These are phyloP conservation scores for Monosporascus sp. DNA, from an alignment of 2,329 filamentous ascomycete genomes.

Conservation along the genomic window DNA sequence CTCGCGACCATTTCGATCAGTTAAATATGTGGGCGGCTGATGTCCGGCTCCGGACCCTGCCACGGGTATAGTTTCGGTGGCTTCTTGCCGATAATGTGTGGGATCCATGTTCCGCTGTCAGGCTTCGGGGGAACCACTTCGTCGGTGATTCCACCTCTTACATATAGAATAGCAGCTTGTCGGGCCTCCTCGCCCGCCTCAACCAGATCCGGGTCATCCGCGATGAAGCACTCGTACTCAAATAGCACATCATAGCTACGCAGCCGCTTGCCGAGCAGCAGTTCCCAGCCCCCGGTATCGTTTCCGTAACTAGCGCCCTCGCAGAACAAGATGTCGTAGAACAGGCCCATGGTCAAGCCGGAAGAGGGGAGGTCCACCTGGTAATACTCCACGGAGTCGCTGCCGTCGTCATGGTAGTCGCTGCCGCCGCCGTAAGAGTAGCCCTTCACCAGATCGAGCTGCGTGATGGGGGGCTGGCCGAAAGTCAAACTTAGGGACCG, in stretches of 20 bases:
- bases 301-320: conserved; percentile 11
- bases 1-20: neutral
- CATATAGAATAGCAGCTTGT: conserved; percentile 15
- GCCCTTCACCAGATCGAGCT: conserved; percentile 13
- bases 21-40: neutral
- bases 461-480: conserved; percentile 15
- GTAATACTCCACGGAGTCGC: conserved; percentile 13
- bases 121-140: neutral
- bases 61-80: neutral
- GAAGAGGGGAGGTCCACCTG: conserved; percentile 12
- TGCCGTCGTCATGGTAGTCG: neutral
- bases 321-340: conserved; percentile 15
- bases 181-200: conserved; percentile 8
- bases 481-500: conserved; percentile 13
- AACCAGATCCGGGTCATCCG: conserved; percentile 12
- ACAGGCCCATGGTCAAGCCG: conserved; percentile 16
- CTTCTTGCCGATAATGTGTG: neutral
- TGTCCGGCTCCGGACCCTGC: neutral
- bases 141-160: conserved; percentile 6
- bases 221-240: conserved; percentile 16
- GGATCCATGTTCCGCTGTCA: neutral
- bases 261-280: conserved; percentile 13
- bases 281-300: conserved; percentile 16
- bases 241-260: conserved; percentile 12
- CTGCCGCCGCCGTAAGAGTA: conserved; percentile 3